Evolutionary conservation across 352 stramenopile genomes (phyloP), one percentile per base, ranked within the genome.

Genomic region (Pythium myriotylum): DNA sequence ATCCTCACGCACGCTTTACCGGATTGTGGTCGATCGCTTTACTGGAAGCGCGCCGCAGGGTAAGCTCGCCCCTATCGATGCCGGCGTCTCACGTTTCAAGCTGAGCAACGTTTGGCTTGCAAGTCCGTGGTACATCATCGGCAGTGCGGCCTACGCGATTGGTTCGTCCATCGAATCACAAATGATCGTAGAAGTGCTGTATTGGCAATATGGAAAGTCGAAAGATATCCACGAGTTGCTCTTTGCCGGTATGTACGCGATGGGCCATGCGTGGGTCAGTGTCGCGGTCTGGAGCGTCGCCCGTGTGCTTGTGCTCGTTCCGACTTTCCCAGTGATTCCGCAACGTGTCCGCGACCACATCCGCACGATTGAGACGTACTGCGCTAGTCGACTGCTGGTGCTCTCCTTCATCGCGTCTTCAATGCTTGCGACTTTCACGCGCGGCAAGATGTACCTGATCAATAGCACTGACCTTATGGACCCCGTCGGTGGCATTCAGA

Each of bases 91-190:
- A 20, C 48, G 49, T 7, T 41, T 70, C 33, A 51, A 41, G 16
- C 23, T 70, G 14, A 65, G 54, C 6, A 53, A 54, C n/a, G 24
- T 60, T 7, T 70, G 63, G 63, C 63, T 70, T 20, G 20, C 53
- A 1, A 62, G 42, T 33, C 56, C 63, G 23, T 54, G 51, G 23
- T 70, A 70, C 50, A 59, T 70, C 43, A 56, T 70, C 17, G 63
- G 56, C 10, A 59, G 55, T 53, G 52, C 45, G 23, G 59, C 47
- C 7, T 61, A 59, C 29, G 63, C 50, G 27, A 12, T 70, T 19
- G 57, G 63, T 2, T 61, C 63, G 9, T 61, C 56, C 17, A 43
- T 58, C 22, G 56, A 67, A 56, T 66, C 63, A 17, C 56, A 70
- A 46, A 70, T 66, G 56, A 51, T 53, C 26, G 43, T 68, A 7